Percentiles rank a stretch among this genome's conserved stretches.
These are phyloP conservation scores for Boletus huronensis DNA, from an alignment of 768 basidiomycete genomes.

Conservation along the genomic window DNA sequence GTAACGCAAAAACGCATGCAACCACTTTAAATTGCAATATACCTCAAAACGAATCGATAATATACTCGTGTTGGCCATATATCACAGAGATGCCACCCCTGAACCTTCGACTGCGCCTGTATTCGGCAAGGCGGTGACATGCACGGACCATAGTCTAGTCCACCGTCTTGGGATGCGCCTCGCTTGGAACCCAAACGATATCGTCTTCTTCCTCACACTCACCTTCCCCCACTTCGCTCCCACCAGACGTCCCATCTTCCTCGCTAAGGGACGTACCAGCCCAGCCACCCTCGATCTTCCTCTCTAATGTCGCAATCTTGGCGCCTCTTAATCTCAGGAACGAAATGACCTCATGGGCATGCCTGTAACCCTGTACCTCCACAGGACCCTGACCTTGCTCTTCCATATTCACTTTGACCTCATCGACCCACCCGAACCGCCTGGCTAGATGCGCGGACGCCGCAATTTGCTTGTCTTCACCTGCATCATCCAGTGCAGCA, in stretches of 20 bases:
- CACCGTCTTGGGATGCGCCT: conserved; percentile 7
- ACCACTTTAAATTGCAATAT: conserved; percentile 12
- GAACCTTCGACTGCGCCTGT: conserved; percentile 4
- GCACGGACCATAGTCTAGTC: conserved; percentile 15
- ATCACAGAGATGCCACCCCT: conserved; percentile 19
- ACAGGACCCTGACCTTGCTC: conserved; percentile 26
- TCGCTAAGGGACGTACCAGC: conserved; percentile 60
- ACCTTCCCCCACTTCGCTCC: conserved; percentile 21
- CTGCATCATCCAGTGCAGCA: conserved; percentile 52
- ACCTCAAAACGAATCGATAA: conserved; percentile 11
- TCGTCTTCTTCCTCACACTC: conserved; percentile 32
- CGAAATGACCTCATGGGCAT: conserved; percentile 64
- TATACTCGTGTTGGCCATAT: conserved; percentile 3
- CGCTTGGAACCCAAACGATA: conserved; percentile 31
- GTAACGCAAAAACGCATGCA: conserved; percentile 1
- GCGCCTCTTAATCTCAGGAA: conserved; percentile 74
- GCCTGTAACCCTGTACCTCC: conserved; percentile 51
- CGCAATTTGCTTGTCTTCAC: conserved; percentile 45
- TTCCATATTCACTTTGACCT: conserved; percentile 22
- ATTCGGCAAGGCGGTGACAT: conserved; percentile 5
- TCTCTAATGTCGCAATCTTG: conserved; percentile 51
- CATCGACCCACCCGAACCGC: conserved; percentile 39
- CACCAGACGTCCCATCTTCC: conserved; percentile 26
- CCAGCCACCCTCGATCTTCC: conserved; percentile 63
- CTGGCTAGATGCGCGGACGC: conserved; percentile 47